Evolutionary conservation across 2,329 filamentous ascomycete species (phyloP), one percentile per base, ranked within the genome.

Genomic region (Emydomyces testavorans): DNA sequence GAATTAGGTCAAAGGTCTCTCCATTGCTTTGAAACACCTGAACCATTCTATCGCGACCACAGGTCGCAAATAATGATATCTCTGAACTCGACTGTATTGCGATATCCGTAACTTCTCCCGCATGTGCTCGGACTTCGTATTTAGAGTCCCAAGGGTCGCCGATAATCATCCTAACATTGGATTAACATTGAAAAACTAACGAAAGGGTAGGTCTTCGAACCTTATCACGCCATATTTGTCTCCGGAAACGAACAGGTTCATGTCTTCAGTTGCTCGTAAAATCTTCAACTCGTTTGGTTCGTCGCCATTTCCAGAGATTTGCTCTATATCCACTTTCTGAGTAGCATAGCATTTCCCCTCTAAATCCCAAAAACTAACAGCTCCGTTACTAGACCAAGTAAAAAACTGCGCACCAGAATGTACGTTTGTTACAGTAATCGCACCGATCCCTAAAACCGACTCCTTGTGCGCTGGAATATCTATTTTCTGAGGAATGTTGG

Each of bases 21-120:
- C 66, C 70, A 1, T 68, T 67, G 20, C 73, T 72, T 51, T 78
- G 74, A 61, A 95, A 96, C n/a, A 98, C 70, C 62, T 98, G 92
- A 1, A 90, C 78, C n/a, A 84, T 94, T 43, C 92, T 82, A 65
- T 98, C 92, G 54, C 92, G 77, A 29, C 87, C 85, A 60, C 83
- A 89, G 8, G 82, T 88, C 15, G 85, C 90, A 56, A 96, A 73
- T 38, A 94, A 70, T 29, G 79, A 75, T 39, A 70, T 73, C 1
- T 75, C 71, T 1, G 75, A 71, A 37, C 74, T 73, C 56, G 85
- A 78, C 57, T 80, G 79, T 3, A 93, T 72, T 16, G 82, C 78
- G 55, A 96, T 82, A 57, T 83, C 84, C 32, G 86, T 86, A 53
- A 94, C 84, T 58, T 95, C 87, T 6, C 80, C 81, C 4, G 83